Evolutionary conservation across 208 protist genomes (phyloP).

Genomic region (Crithidia mellificae): DNA sequence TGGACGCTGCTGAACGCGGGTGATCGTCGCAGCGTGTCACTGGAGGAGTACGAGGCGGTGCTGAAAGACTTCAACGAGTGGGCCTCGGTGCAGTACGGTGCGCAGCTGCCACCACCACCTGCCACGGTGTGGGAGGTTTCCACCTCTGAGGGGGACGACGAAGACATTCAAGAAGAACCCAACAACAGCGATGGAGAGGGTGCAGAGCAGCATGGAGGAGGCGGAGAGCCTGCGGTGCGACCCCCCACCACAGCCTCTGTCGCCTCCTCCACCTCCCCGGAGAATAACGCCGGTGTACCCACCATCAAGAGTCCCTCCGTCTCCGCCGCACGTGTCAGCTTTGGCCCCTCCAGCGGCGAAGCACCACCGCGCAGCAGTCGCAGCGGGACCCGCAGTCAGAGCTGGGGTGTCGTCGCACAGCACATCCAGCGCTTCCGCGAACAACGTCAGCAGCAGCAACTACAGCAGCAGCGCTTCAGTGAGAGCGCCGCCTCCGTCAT

Average conservation of each 20-base stretch:
- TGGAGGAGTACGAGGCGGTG: conserved; percentile 64
- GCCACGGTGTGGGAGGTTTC: conserved; percentile 20
- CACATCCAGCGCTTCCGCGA: conserved; percentile 25
- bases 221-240: too few species aligned
- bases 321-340: neutral
- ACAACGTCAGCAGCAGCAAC: too few species aligned
- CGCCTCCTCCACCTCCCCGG: conserved; percentile 2
- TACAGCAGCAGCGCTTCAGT: conserved; percentile 5
- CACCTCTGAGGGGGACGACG: conserved; percentile 1
- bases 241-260: neutral
- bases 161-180: conserved; percentile 6
- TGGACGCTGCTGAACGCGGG: conserved; percentile 64
- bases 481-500: neutral
- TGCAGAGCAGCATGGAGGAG: neutral
- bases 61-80: conserved; percentile 51
- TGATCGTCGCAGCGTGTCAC: conserved; percentile 47
- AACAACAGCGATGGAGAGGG: too few species aligned
- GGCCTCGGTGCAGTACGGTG: conserved; percentile 18
- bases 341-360: neutral
- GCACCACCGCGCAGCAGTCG: neutral
- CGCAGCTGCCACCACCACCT: conserved; percentile 20
- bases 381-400: conserved; percentile 4
- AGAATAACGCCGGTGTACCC: neutral
- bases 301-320: conserved; percentile 9
- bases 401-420: conserved; percentile 11